Base-by-base conservation (phyloP, 495 filamentous ascomycete genomes). In the Tuber microsphaerosporum region DNA sequence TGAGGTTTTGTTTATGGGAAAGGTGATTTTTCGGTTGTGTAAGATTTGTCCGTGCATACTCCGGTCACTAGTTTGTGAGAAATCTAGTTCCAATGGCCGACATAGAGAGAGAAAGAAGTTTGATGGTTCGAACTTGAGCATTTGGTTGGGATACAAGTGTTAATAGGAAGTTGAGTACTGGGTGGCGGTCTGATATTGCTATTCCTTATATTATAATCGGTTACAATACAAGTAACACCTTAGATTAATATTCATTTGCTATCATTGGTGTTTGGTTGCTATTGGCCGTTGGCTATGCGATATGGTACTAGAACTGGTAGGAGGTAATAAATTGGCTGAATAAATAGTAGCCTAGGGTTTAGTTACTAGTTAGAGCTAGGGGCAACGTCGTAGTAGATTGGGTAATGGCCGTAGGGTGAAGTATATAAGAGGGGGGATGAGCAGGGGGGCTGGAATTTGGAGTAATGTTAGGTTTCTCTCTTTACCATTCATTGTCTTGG, bases 171-270 rank as follows among this genome's bases (percentile, higher is more conserved):
- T 65, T 34, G 26, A 8, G 56, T 65, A 26, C 34, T 34, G 56
- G 26, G 56, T 34, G 56, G 26, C 5, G 56, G 70, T 45, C 39
- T 71, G 22, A 71, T 71, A 71, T 71, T 44, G 70, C 37, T 71
- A 41, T 71, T 45, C 26, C 70, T 42, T 31, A 71, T 41, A 10
- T 17, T 65, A 22, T 26, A 65, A 65, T 65, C 26, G 26, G 51
- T 61, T 61, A 61, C 26, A 65, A 41, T 41, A 41, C 39, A 41
- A 41, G 26, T 34, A 34, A 31, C 2, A 14, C 26, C 56, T 65
- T 65, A 10, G 48, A 16, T 61, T 31, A 41, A 16, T 26, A 71
- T 71, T 41, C 31, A 8, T 71, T 71, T 31, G 70, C 39, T 71
- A 14, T 71, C 16, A 42, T n/a, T 71, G 70, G 39, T 39, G 8